Conservation (phyloP, 169 alveolate species). For the Eimeria tenella region DNA sequence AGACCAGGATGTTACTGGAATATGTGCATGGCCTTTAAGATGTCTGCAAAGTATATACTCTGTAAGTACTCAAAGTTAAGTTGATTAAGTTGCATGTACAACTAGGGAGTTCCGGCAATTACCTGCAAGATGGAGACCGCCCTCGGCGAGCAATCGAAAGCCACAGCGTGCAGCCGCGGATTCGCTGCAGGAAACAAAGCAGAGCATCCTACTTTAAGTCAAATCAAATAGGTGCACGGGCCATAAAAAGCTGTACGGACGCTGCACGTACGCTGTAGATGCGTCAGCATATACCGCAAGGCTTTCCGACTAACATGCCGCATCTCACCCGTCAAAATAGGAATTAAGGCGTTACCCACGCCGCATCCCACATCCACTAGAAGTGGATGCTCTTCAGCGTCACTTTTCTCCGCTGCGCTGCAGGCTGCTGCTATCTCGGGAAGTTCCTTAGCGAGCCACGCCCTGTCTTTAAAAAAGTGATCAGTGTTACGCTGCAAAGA, state of each 20-base stretch:
- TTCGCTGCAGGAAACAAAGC: background rate
- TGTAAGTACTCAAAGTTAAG: too few species aligned
- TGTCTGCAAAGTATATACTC: too few species aligned
- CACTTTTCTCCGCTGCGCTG: background rate
- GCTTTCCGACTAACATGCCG: background rate
- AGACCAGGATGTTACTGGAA: too few species aligned
- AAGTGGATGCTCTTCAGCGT: slow-evolving; percentile 32
- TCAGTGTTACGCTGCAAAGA: slow-evolving; percentile 86
- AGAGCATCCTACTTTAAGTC: background rate
- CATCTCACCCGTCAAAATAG: slow-evolving; percentile 83
- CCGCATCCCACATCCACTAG: slow-evolving; percentile 97
- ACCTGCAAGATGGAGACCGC: slow-evolving; percentile 88
- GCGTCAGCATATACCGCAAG: too few species aligned
- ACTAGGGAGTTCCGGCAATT: background rate
- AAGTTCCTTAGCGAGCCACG: slow-evolving; percentile 92
- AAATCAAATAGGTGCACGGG: background rate
- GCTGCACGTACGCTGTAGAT: too few species aligned
- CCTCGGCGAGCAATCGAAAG: slow-evolving; percentile 93
- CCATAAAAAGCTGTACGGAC: too few species aligned
- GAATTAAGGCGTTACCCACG: slow-evolving; percentile 95
- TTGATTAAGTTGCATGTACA: background rate
- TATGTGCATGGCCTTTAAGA: too few species aligned
- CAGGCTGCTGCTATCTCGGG: slow-evolving; percentile 82
- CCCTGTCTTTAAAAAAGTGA: slow-evolving; percentile 94
- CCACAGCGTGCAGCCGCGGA: slow-evolving; percentile 86